These are phyloP conservation scores for Tephrocybe sp. DNA, from an alignment of 768 basidiomycete genomes.

Conservation along the genomic window DNA sequence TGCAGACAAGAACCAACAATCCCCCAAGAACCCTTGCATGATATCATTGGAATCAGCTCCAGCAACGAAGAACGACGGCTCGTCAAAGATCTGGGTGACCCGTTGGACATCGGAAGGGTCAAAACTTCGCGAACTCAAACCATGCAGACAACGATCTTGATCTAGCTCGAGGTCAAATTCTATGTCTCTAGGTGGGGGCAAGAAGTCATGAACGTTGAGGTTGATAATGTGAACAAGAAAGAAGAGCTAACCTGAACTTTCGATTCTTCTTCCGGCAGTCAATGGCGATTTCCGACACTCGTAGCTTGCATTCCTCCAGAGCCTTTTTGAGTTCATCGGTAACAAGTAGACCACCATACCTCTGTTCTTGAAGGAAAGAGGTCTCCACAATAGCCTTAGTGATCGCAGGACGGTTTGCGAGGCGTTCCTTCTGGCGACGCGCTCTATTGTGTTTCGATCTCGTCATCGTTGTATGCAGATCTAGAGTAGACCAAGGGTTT, in stretches of 20 bases:
- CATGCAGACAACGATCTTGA: constrained; percentile 39
- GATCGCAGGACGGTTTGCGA: not conserved
- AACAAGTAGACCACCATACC: constrained; percentile 36
- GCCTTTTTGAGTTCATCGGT: constrained; percentile 47
- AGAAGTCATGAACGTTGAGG: too few relatives aligned
- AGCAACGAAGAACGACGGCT: constrained; percentile 47
- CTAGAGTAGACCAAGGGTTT: too few relatives aligned
- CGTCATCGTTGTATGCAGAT: too few relatives aligned
- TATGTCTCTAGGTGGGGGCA: constrained; percentile 10
- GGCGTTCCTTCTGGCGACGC: not conserved
- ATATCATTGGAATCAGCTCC: constrained; percentile 43
- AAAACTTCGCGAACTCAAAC: constrained; percentile 22
- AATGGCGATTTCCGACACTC: constrained; percentile 40
- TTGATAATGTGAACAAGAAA: not conserved
- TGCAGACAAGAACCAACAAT: constrained; percentile 56
- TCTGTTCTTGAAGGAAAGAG: constrained; percentile 5
- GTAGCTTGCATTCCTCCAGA: constrained; percentile 36
- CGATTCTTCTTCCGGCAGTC: constrained; percentile 41
- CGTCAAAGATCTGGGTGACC: constrained; percentile 48
- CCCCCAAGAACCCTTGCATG: constrained; percentile 44
- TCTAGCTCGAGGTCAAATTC: constrained; percentile 55
- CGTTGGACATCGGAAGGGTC: constrained; percentile 39
- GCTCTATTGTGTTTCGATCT: not conserved
- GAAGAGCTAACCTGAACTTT: constrained; percentile 38
- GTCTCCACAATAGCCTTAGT: not conserved